Evolutionary conservation across 1,284 basidiomycete species (phyloP).

Genomic region (Cerrena zonata): DNA sequence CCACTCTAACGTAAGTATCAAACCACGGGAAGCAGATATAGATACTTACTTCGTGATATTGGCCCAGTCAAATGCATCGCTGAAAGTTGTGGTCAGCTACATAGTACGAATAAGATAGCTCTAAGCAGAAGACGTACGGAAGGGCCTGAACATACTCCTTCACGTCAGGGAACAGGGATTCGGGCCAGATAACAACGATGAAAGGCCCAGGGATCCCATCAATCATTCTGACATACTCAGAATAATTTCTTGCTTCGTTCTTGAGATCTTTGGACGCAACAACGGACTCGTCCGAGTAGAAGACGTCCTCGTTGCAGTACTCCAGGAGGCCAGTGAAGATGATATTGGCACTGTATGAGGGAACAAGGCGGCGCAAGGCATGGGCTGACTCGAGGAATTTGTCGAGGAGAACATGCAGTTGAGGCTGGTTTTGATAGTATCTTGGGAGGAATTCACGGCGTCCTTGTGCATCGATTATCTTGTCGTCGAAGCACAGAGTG

Average conservation of each 20-base stretch:
- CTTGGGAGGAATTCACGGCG: background rate
- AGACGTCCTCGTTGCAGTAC: slow-evolving; percentile 4
- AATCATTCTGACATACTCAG: slow-evolving; percentile 5
- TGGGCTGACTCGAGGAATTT: background rate
- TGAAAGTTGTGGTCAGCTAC: background rate
- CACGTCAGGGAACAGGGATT: background rate
- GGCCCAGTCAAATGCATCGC: background rate
- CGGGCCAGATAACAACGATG: slow-evolving; percentile 2
- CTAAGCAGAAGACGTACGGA: slow-evolving; percentile 1
- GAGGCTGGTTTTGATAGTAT: background rate
- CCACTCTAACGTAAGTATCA: background rate
- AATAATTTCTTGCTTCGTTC: background rate
- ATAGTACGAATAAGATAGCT: background rate
- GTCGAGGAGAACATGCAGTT: slow-evolving; percentile 5
- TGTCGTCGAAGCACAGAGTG: background rate
- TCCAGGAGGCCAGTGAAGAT: background rate
- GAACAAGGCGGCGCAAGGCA: background rate
- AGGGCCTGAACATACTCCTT: slow-evolving; percentile 4
- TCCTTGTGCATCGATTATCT: background rate
- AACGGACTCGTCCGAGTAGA: background rate
- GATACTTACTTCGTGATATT: slow-evolving; percentile 1
- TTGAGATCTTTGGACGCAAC: background rate
- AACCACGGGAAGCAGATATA: background rate
- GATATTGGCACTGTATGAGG: slow-evolving; percentile 1
- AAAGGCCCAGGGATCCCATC: slow-evolving; percentile 4